Base-by-base conservation (phyloP, 345 rosid genomes). In the Ailanthus altissimus region DNA sequence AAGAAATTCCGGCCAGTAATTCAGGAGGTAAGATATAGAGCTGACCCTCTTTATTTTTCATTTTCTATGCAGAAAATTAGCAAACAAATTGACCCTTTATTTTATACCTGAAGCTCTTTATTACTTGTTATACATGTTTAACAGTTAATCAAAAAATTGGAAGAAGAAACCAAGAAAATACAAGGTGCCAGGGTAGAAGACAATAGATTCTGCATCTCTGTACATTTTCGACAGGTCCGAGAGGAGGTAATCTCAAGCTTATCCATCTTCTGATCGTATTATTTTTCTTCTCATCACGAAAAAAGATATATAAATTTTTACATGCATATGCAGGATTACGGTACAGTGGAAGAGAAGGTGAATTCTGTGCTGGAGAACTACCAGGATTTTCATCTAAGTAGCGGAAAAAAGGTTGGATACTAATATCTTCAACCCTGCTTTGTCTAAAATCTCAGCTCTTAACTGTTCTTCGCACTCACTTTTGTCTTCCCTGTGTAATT, bases 391-490 rank as follows among this genome's bases (percentile, higher is more conserved):
- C 74, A 79, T 51, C 46, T 85, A 50, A 79, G 77, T 1, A 76
- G 79, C 60, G 94, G 94, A 12, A 88, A 77, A 82, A 90, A 78
- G 91, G 91, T 88, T 73, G 20, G 63, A 42, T 25, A 67, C 21
- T 14, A 46, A 25, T 23, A 42, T 57, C 50, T 72, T 23, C 23
- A 53, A 11, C 23, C 3, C 32, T 45, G 8, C 8, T 9, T 21
- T 28, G 6, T 67, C 6, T 25, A 9, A 32, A 20, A 14, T 21
- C 9, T 0, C 1, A 10, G 8, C 4, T 4, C 6, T 43, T 0
- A 56, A 2, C 8, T 28, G n/a, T 6, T 21, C n/a, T n/a, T 3
- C 9, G 16, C 14, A 40, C n/a, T 42, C 69, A 8, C 3, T 0
- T 21, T 5, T 57, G 8, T 5, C n/a, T 3, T 58, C 47, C 15